phyloP scores from a whole-genome alignment of 78 protist genomes.

The Cyanophora paradoxa region DNA sequence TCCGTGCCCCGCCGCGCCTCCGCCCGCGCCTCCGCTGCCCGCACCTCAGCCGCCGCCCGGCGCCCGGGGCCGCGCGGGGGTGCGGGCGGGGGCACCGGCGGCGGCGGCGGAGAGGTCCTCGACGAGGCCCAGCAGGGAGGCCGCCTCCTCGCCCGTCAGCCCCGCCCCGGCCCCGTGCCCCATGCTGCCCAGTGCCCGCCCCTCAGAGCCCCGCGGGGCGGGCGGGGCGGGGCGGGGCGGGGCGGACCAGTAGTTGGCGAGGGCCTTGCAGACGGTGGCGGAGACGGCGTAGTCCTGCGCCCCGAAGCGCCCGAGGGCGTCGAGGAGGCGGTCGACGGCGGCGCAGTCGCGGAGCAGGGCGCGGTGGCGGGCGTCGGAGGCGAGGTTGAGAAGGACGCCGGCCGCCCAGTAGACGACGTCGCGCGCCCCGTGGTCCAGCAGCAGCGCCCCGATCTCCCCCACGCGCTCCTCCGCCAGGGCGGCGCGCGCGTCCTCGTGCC shows the following conservation, averaged over 20 bases:
- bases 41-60: too few relatives aligned
- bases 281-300: not conserved
- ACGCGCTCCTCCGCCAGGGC: not conserved
- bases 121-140: too few relatives aligned
- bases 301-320: not conserved
- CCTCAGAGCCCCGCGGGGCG: too few relatives aligned
- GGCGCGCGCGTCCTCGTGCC: slow-evolving; percentile 4
- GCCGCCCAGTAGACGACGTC: slow-evolving; percentile 1
- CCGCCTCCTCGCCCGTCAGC: too few relatives aligned
- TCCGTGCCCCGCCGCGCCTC: too few relatives aligned
- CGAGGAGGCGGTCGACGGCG: not conserved
- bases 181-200: too few relatives aligned
- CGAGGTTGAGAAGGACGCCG: slow-evolving; percentile 37
- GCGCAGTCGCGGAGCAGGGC: not conserved
- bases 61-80: too few relatives aligned
- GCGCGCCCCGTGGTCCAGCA: slow-evolving; percentile 9
- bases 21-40: too few relatives aligned
- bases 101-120: too few relatives aligned
- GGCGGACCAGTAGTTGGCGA: slow-evolving; percentile 1
- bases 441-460: slow-evolving; percentile 19
- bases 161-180: too few relatives aligned
- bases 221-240: too few relatives aligned
- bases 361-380: not conserved
- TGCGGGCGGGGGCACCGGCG: too few relatives aligned
- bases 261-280: not conserved